Evolutionary conservation across 225 moss, liverwort and hornwort genomes (phyloP), one percentile per base, ranked within the genome.

Genomic region (Thuidium tamariscinum): DNA sequence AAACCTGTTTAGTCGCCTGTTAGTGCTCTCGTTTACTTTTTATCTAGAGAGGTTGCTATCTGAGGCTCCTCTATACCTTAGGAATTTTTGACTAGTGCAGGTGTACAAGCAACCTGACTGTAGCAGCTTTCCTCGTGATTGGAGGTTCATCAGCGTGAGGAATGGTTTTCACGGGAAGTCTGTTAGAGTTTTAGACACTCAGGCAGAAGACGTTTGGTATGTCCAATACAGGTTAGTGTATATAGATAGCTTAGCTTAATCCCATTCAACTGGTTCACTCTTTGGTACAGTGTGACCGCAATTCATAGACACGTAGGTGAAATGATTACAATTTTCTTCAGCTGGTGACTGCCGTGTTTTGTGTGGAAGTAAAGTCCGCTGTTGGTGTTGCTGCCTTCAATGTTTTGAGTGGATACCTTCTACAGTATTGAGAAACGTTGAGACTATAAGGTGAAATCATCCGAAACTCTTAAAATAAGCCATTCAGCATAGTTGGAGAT

Each of bases 1-100:
- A 60, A 57, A 49, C 49, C 49, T 74, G 46, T 57, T 36, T 16
- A 36, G 52, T 71, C 59, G 60, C 39, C 83, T 86, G 75, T 37
- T 61, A 75, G 74, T 66, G 42, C 26, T 74, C 62, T 44, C 48
- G 57, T 68, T 44, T 51, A 41, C 26, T 57, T 65, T 42, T 73
- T 46, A 41, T 79, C 12, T 14, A 80, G 72, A 85, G 91, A 89
- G 91, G 89, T 85, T 91, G 89, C 87, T 74, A 49, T 85, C 63
- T 49, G 30, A 72, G 57, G 89, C 91, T 89, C 89, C 91, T 89
- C 89, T 87, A 87, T 85, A 91, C 61, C 3, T 42, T 62, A 89
- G 67, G 63, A 49, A 87, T 87, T 91, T 65, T 80, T 89, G 74
- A 78, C 65, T 68, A 74, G 54, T 85, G 85, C 83, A 83, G 85